A percentile compares a stretch with the other conserved stretches of the same genome.
phyloP scores from a whole-genome alignment of 1,284 basidiomycete species.

The Sporisorium graminicola region DNA sequence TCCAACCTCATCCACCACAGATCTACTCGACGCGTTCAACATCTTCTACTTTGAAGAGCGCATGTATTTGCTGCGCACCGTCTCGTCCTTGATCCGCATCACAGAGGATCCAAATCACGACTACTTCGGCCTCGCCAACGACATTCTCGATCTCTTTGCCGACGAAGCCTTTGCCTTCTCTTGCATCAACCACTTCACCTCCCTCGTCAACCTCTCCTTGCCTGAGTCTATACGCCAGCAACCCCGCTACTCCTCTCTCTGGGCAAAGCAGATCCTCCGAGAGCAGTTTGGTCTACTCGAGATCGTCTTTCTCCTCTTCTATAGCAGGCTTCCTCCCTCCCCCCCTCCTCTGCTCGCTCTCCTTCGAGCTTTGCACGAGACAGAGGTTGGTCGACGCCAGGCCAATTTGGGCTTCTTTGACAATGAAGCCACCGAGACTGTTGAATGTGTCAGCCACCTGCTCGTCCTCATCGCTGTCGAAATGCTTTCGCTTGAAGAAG shows the following conservation, averaged over 20 bases:
- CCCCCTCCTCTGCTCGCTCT: constrained; percentile 77
- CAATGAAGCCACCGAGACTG: constrained; percentile 77
- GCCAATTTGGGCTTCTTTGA: constrained; percentile 76
- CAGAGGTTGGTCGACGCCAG: constrained; percentile 79
- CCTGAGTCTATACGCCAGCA: constrained; percentile 74
- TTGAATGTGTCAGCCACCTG: constrained; percentile 78
- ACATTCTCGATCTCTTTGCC: constrained; percentile 76
- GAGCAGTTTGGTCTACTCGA: constrained; percentile 86
- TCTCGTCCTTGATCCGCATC: constrained; percentile 73
- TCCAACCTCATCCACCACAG: constrained; percentile 16
- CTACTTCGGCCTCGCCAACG: constrained; percentile 74
- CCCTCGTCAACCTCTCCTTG: constrained; percentile 72
- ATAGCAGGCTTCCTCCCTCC: constrained; percentile 79
- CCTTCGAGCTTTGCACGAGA: constrained; percentile 77
- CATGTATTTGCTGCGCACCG: constrained; percentile 75
- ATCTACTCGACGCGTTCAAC: constrained; percentile 78
- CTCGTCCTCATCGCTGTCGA: constrained; percentile 84
- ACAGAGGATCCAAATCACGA: constrained; percentile 75
- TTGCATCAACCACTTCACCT: constrained; percentile 73
- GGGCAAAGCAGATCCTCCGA: constrained; percentile 82
- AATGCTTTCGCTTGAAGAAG: constrained; percentile 82
- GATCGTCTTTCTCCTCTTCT: constrained; percentile 86
- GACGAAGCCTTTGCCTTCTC: constrained; percentile 75
- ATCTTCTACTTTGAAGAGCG: constrained; percentile 84
- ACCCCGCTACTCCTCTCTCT: constrained; percentile 76